These are phyloP conservation scores for Entonaema liquescens DNA, from an alignment of 495 filamentous ascomycete species.

Conservation along the genomic window DNA sequence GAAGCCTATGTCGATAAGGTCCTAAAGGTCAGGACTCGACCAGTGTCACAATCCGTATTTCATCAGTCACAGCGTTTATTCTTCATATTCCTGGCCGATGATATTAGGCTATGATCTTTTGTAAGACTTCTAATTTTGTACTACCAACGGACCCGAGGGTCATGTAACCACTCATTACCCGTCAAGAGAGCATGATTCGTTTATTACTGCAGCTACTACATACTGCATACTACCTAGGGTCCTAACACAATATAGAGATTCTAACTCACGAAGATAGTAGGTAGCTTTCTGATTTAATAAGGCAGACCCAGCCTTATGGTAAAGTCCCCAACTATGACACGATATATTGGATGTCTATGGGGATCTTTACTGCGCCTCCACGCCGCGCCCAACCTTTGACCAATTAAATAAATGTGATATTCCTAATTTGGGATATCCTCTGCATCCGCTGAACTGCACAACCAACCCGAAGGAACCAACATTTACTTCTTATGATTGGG, in stretches of 20 bases:
- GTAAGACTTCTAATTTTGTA: not conserved
- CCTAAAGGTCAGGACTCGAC: not conserved
- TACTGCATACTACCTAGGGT: not conserved
- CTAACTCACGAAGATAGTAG: not conserved
- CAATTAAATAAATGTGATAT: constrained; percentile 25
- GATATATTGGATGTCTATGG: not conserved
- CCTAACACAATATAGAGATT: not conserved
- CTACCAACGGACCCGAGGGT: not conserved
- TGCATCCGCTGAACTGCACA: constrained; percentile 6
- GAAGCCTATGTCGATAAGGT: not conserved
- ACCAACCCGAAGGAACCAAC: constrained; percentile 22
- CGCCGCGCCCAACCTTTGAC: not conserved
- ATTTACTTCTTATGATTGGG: constrained; percentile 23
- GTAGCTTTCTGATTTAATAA: constrained; percentile 2
- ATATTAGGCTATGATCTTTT: not conserved
- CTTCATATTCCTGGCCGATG: not conserved
- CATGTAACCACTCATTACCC: not conserved
- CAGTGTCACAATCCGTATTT: not conserved
- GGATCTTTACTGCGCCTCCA: constrained; percentile 22
- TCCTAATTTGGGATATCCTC: constrained; percentile 27
- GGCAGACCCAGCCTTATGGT: not conserved
- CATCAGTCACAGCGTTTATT: not conserved
- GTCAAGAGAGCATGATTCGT: constrained; percentile 1
- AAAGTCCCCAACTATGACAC: constrained; percentile 5
- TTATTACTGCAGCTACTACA: not conserved